Conservation (phyloP, 805 yeast species). For the Candida multigemmis region DNA sequence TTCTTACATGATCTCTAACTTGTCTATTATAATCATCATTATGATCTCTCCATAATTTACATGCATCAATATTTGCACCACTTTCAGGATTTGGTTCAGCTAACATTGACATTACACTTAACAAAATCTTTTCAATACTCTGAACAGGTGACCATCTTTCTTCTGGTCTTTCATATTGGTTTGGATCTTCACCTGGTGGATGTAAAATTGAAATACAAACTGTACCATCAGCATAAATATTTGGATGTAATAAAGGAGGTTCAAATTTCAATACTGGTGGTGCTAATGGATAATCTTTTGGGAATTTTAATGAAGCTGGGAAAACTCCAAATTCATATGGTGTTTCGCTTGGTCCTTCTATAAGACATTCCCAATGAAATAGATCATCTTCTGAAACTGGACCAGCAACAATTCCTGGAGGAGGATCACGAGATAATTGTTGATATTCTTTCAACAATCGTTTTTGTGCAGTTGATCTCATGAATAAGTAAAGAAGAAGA, state of each 20-base stretch:
- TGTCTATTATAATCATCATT: constrained; percentile 55
- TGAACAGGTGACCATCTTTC: constrained; percentile 99
- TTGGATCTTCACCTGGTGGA: constrained; percentile 95
- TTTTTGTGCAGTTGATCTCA: constrained; percentile 69
- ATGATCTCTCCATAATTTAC: constrained; percentile 87
- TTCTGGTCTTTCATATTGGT: constrained; percentile 89
- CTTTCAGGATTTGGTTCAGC: constrained; percentile 96
- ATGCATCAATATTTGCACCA: constrained; percentile 80
- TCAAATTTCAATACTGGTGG: constrained; percentile 73
- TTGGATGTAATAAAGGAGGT: constrained; percentile 87
- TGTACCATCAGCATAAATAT: constrained; percentile 87
- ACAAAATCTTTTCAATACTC: constrained; percentile 89
- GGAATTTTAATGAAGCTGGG: constrained; percentile 65
- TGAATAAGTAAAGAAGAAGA: too few relatives aligned
- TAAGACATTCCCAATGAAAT: constrained; percentile 74
- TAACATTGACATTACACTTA: constrained; percentile 91
- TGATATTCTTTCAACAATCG: constrained; percentile 84
- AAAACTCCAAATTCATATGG: constrained; percentile 86
- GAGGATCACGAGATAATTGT: constrained; percentile 76
- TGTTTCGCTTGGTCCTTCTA: constrained; percentile 79
- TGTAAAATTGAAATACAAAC: constrained; percentile 94
- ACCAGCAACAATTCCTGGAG: constrained; percentile 94
- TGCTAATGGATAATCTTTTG: constrained; percentile 71
- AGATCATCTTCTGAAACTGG: constrained; percentile 71
- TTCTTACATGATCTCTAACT: constrained; percentile 60